Conservation (phyloP, 2,329 filamentous ascomycete genomes). For the Diaporthe helianthi region DNA sequence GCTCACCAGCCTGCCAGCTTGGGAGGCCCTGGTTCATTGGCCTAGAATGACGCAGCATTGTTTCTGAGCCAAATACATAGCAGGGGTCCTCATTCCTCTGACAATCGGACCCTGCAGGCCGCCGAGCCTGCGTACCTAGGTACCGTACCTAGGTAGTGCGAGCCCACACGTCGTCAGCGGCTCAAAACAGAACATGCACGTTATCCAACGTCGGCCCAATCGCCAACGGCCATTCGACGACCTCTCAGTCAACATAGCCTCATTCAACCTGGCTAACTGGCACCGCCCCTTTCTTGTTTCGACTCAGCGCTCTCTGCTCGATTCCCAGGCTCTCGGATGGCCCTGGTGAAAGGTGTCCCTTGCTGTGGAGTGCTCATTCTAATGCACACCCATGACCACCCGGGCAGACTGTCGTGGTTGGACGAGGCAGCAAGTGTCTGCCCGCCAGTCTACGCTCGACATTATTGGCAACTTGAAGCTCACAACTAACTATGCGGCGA, state of each 20-base stretch:
- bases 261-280: background rate
- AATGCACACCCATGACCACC: background rate
- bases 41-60: slow-evolving; percentile 17
- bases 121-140: too few species aligned
- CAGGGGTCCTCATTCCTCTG: background rate
- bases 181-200: slow-evolving; percentile 10
- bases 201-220: background rate
- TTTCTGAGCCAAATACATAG: background rate
- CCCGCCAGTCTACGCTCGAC: background rate
- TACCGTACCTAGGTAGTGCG: too few species aligned
- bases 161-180: background rate
- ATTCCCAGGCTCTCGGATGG: background rate
- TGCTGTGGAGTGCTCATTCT: background rate
- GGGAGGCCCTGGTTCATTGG: slow-evolving; percentile 18
- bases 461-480: background rate
- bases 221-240: background rate
- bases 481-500: background rate
- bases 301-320: background rate
- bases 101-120: slow-evolving; percentile 4
- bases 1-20: background rate
- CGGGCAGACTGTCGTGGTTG: background rate
- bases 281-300: background rate
- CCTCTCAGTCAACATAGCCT: slow-evolving; percentile 3
- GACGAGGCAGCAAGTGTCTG: background rate
- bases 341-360: background rate